Evolutionary conservation across 495 filamentous ascomycete genomes (phyloP), one percentile per base, ranked within the genome.

Genomic region (Lasiosphaeriaceae sp.): DNA sequence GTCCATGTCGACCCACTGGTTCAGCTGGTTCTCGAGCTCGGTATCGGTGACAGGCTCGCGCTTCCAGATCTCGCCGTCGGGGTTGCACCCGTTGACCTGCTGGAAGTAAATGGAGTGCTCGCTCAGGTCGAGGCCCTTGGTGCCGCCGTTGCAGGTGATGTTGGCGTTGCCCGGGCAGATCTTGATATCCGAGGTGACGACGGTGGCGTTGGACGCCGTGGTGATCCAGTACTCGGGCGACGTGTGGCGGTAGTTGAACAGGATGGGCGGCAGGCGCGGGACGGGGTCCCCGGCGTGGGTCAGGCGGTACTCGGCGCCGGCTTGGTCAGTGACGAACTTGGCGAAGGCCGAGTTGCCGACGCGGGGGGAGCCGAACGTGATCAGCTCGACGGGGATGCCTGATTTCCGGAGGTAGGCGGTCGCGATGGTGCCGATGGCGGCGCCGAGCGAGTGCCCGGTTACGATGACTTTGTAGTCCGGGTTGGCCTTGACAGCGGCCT

Each of bases 401-500:
- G 64, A 58, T 22, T 79, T 80, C 3, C 83, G 77, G 50, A 89
- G 67, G 50, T 79, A 77, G 14, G 77, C 80, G 1, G 83, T 83
- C 0, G 80, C 85, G 1, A 92, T 55, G 1, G 77, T 80, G 24
- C 80, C 84, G 26, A 90, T 64, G 3, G 87, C 87, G 47, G 66
- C 88, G 14, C 88, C 88, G 8, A 89, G 77, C 21, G 82, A 86
- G 74, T 90, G 87, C 9, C 88, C 88, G 0, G 84, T 86, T 12
- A 82, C 64, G 4, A 83, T 69, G 50, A 90, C 62, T 21, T 66
- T 71, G 64, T 83, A 87, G 26, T 50, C 64, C 0, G 84, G 75
- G 63, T 87, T 50, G 24, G 66, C 65, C 14, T 49, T 47, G 24
- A 48, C 54, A 22, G 73, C 72, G 16, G 60, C 20, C 12, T 35